Evolutionary conservation across 2,329 filamentous ascomycete genomes (phyloP).

Genomic region (Colletotrichum orbiculare): DNA sequence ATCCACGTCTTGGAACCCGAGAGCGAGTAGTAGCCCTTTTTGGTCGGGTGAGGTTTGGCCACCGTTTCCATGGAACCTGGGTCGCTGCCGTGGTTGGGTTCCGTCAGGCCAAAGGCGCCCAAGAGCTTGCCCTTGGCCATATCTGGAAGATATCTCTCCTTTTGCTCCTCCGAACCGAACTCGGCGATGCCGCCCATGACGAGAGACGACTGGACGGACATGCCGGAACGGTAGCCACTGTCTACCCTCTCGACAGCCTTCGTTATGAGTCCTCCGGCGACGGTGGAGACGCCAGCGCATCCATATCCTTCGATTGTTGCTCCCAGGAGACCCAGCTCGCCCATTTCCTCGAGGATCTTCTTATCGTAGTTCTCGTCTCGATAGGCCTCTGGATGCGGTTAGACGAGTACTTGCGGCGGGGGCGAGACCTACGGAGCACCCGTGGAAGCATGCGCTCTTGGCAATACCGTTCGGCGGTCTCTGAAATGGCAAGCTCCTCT

Average conservation of each 20-base stretch:
- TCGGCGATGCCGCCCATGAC: constrained; percentile 93
- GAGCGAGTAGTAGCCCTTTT: constrained; percentile 83
- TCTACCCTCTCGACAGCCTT: constrained; percentile 91
- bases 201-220: constrained; percentile 94
- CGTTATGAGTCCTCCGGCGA: constrained; percentile 90
- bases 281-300: constrained; percentile 87
- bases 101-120: constrained; percentile 89
- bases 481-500: constrained; percentile 89
- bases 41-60: constrained; percentile 85
- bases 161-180: constrained; percentile 87
- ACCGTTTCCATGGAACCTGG: constrained; percentile 90
- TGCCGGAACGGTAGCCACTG: constrained; percentile 90
- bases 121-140: constrained; percentile 86
- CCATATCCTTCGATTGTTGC: constrained; percentile 89
- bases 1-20: constrained; percentile 95
- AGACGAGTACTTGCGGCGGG: constrained; percentile 5
- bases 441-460: constrained; percentile 89
- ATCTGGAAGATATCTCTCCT: constrained; percentile 82
- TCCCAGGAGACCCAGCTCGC: constrained; percentile 87
- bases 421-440: constrained; percentile 75
- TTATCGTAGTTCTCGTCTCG: constrained; percentile 87
- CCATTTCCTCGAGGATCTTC: constrained; percentile 91
- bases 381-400: constrained; percentile 73
- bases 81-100: constrained; percentile 93
- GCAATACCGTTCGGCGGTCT: constrained; percentile 93